Conservation (phyloP, 2,329 filamentous ascomycete species). For the Atkinsonella texensis region DNA sequence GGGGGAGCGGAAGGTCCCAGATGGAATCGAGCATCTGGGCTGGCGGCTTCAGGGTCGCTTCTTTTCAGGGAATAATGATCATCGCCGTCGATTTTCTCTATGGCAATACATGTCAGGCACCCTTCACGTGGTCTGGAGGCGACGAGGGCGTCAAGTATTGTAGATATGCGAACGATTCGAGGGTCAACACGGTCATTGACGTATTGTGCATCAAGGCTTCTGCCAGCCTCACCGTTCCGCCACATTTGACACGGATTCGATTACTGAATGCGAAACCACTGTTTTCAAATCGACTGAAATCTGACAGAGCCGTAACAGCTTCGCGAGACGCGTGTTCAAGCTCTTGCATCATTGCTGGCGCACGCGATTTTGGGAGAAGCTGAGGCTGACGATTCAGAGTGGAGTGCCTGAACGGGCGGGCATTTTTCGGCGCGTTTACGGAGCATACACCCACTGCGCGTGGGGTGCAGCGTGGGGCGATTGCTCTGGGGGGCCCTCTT, state of each 20-base stretch:
- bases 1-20: constrained; percentile 5
- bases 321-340: neutral
- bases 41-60: neutral
- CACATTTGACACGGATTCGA: constrained; percentile 6
- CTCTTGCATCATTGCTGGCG: neutral
- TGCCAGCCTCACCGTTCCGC: neutral
- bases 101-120: constrained; percentile 3
- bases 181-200: constrained; percentile 4
- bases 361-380: no score
- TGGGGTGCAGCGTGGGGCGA: no score
- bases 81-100: constrained; percentile 5
- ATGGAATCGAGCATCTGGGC: constrained; percentile 1
- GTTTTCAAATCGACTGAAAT: neutral
- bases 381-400: no score
- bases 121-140: neutral
- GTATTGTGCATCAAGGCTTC: constrained; percentile 5
- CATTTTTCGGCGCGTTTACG: no score
- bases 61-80: neutral
- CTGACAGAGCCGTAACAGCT: neutral
- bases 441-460: no score
- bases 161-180: constrained; percentile 4
- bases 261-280: neutral
- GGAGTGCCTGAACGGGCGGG: no score
- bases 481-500: no score
- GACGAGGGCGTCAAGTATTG: constrained; percentile 3